Evolutionary conservation across 139 green algal genomes (phyloP).

Genomic region (Marvania coccoides): DNA sequence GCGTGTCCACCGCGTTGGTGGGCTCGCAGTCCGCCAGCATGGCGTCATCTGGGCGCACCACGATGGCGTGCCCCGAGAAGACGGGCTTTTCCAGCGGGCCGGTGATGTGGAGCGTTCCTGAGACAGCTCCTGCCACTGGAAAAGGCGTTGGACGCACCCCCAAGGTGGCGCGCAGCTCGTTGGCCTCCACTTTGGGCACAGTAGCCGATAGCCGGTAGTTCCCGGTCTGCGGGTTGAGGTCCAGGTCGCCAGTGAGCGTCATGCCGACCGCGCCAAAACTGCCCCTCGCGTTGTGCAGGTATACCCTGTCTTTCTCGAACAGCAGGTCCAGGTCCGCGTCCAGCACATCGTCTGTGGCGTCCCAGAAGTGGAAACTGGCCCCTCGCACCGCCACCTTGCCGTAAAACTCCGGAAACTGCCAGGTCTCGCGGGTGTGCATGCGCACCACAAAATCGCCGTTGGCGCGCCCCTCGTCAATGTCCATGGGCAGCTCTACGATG

Average conservation of each 20-base stretch:
- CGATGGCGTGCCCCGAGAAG: slow-evolving; percentile 55
- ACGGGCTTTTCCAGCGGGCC: slow-evolving; percentile 86
- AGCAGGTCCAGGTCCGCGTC: slow-evolving; percentile 73
- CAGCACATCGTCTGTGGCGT: slow-evolving; percentile 80
- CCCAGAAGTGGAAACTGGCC: slow-evolving; percentile 89
- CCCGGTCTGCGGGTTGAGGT: slow-evolving; percentile 72
- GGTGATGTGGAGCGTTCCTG: slow-evolving; percentile 76
- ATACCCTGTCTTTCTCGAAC: slow-evolving; percentile 84
- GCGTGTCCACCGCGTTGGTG: slow-evolving; percentile 25
- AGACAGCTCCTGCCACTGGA: slow-evolving; percentile 62
- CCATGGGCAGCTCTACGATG: slow-evolving; percentile 83
- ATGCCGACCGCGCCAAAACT: slow-evolving; percentile 69
- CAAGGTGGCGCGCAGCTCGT: slow-evolving; percentile 78
- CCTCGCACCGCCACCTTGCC: slow-evolving; percentile 46
- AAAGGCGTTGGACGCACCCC: slow-evolving; percentile 68
- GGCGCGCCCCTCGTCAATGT: slow-evolving; percentile 61
- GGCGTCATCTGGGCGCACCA: slow-evolving; percentile 9
- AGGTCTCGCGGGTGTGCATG: slow-evolving; percentile 43
- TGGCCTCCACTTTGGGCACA: slow-evolving; percentile 72
- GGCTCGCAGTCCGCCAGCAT: slow-evolving; percentile 25
- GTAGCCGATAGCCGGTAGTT: slow-evolving; percentile 72
- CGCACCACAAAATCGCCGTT: slow-evolving; percentile 64
- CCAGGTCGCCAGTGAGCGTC: slow-evolving; percentile 76
- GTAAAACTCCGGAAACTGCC: slow-evolving; percentile 71
- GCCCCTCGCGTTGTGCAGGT: slow-evolving; percentile 81